These are phyloP conservation scores for Chrysosporium queenslandicum DNA, from an alignment of 2,329 filamentous ascomycete species.

Conservation along the genomic window DNA sequence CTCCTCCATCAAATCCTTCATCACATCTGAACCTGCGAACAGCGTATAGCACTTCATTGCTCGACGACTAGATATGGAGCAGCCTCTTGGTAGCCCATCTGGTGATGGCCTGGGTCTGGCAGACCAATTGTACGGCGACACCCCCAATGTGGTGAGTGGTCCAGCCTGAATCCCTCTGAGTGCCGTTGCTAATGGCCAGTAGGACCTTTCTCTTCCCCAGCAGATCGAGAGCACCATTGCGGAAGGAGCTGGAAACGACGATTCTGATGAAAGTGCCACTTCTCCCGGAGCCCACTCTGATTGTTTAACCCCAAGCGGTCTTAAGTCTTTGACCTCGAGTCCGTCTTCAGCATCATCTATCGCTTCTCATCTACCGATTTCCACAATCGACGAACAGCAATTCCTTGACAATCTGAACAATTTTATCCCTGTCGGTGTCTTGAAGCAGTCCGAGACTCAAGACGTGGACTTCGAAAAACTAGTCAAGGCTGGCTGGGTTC, in stretches of 20 bases:
- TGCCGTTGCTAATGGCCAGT: background rate
- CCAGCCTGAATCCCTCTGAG: too few species aligned
- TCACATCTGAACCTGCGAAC: background rate
- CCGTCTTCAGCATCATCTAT: background rate
- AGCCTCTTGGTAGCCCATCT: background rate
- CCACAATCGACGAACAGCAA: conserved; percentile 11
- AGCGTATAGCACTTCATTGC: background rate
- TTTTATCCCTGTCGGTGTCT: conserved; percentile 28
- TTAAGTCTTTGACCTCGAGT: background rate
- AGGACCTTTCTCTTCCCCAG: background rate
- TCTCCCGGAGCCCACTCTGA: background rate
- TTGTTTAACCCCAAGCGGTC: background rate
- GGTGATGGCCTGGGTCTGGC: background rate
- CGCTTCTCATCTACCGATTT: background rate
- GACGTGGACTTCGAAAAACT: conserved; percentile 21
- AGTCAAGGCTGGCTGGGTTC: conserved; percentile 31
- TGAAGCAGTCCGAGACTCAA: conserved; percentile 17
- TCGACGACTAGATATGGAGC: background rate
- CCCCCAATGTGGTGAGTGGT: background rate
- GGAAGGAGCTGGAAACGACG: background rate
- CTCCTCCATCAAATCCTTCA: background rate
- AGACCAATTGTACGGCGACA: background rate
- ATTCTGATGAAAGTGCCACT: background rate
- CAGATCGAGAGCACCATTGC: conserved; percentile 7
- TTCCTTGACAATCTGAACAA: conserved; percentile 16